Percentiles rank a stretch among this genome's conserved stretches.
Conservation (phyloP, 139 green algal species). For the Chlamydomonas sp. region DNA sequence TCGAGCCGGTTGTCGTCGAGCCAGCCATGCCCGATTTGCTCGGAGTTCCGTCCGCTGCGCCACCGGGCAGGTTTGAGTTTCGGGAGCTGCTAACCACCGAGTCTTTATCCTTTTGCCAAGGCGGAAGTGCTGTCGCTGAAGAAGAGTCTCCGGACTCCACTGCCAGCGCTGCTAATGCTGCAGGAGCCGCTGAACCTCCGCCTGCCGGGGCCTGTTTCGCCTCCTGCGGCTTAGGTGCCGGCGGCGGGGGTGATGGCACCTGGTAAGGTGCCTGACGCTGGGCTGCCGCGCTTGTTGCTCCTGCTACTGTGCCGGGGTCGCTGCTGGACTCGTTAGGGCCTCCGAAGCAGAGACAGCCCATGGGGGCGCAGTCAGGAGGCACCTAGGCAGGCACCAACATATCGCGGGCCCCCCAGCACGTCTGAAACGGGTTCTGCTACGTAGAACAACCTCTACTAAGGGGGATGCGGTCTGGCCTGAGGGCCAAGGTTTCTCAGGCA, state of each 20-base stretch:
- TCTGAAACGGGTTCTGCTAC: no score
- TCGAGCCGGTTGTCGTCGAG: slow-evolving; percentile 15
- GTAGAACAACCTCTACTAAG: no score
- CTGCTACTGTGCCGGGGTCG: slow-evolving; percentile 9
- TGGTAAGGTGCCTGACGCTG: slow-evolving; percentile 12
- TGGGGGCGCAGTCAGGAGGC: not conserved
- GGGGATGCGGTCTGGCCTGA: no score
- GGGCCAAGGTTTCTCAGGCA: no score
- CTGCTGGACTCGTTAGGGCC: slow-evolving; percentile 2
- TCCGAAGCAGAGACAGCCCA: slow-evolving; percentile 37
- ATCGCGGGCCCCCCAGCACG: no score
- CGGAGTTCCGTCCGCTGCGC: not conserved
- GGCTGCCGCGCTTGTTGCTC: slow-evolving; percentile 21
- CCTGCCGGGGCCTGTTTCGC: not conserved
- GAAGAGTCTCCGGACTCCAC: slow-evolving; percentile 8
- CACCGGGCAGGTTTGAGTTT: no score
- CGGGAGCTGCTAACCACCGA: no score
- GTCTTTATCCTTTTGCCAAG: slow-evolving; percentile 8
- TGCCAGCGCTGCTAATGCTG: not conserved
- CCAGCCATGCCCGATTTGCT: slow-evolving; percentile 10
- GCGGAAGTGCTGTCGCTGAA: slow-evolving; percentile 18
- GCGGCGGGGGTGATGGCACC: slow-evolving; percentile 3
- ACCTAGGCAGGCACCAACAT: no score
- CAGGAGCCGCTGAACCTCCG: not conserved
- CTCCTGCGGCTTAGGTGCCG: slow-evolving; percentile 7